Percentiles rank a stretch among this genome's conserved stretches.
Evolutionary conservation across 768 basidiomycete species (phyloP).

Genomic region (Coprinopsis cinerea): DNA sequence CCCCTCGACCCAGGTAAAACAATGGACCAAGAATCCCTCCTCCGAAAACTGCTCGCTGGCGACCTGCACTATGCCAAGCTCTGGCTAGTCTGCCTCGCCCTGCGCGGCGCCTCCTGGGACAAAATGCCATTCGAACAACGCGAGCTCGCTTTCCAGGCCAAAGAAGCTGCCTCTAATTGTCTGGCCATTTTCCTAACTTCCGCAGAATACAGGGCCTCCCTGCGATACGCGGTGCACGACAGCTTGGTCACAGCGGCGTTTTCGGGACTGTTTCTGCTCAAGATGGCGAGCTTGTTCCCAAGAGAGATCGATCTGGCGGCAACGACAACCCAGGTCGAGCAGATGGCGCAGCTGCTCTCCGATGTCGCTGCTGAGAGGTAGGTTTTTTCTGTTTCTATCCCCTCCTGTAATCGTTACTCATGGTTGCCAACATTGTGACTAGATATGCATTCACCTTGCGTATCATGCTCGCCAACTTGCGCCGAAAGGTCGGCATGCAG

Average conservation of each 20-base stretch:
- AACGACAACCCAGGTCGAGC: slow-evolving; percentile 82
- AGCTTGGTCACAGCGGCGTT: slow-evolving; percentile 88
- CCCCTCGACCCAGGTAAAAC: slow-evolving; percentile 46
- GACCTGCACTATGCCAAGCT: slow-evolving; percentile 92
- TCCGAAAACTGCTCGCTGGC: slow-evolving; percentile 81
- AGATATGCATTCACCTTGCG: slow-evolving; percentile 88
- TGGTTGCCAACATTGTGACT: slow-evolving; percentile 1
- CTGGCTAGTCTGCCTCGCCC: slow-evolving; percentile 90
- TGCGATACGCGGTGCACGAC: slow-evolving; percentile 90
- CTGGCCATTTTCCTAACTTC: slow-evolving; percentile 80
- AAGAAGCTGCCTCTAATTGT: slow-evolving; percentile 85
- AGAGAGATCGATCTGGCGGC: slow-evolving; percentile 70
- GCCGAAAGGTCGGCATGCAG: slow-evolving; percentile 75
- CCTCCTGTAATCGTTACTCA: neutral
- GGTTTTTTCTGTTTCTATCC: slow-evolving; percentile 10
- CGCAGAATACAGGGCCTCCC: slow-evolving; percentile 76
- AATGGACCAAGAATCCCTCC: slow-evolving; percentile 80
- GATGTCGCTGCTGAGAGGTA: slow-evolving; percentile 92
- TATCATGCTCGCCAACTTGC: slow-evolving; percentile 89
- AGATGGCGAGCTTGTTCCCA: slow-evolving; percentile 93
- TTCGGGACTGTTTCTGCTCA: slow-evolving; percentile 85
- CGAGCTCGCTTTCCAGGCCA: slow-evolving; percentile 91
- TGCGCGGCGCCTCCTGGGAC: slow-evolving; percentile 91
- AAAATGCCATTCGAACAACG: slow-evolving; percentile 95
- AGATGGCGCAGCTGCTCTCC: slow-evolving; percentile 82